A percentile compares a stretch with the other conserved stretches of the same genome.
Conservation (phyloP, 106 monocot genomes). For the Dactylorhiza incarnata region DNA sequence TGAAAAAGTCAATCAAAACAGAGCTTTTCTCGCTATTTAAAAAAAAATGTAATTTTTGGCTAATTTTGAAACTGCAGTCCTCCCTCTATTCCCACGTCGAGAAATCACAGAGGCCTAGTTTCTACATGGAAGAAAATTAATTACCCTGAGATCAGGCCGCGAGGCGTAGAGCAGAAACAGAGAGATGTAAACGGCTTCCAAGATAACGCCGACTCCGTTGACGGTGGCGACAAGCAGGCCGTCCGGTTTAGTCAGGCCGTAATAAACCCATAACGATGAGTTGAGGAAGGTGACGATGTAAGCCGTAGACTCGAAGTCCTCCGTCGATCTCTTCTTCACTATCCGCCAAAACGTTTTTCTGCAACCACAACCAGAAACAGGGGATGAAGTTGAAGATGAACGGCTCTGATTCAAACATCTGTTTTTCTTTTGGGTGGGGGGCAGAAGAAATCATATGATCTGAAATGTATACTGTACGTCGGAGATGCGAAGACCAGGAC, state of each 20-base stretch:
- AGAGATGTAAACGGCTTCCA: slow-evolving; percentile 38
- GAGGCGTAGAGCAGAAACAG: slow-evolving; percentile 33
- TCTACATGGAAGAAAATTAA: background rate
- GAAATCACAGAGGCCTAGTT: background rate
- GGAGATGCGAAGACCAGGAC: too few species aligned
- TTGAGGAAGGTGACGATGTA: slow-evolving; percentile 42
- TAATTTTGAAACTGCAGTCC: background rate
- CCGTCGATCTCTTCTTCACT: slow-evolving; percentile 33
- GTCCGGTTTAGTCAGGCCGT: slow-evolving; percentile 36
- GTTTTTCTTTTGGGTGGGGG: slow-evolving; percentile 33
- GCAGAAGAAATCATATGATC: slow-evolving; percentile 34
- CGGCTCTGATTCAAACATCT: background rate
- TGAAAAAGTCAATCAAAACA: too few species aligned
- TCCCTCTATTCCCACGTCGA: background rate
- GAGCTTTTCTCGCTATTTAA: background rate
- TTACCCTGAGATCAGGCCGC: slow-evolving; percentile 16
- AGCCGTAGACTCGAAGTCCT: slow-evolving; percentile 35
- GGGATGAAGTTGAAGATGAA: too few species aligned
- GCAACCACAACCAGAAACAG: background rate
- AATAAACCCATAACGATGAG: slow-evolving; percentile 50
- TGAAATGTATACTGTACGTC: slow-evolving; percentile 16
- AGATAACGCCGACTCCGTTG: slow-evolving; percentile 24
- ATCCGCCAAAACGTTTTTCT: slow-evolving; percentile 49
- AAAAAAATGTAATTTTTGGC: background rate
- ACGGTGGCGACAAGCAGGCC: slow-evolving; percentile 40